Percentiles rank a stretch among this genome's conserved stretches.
These are phyloP conservation scores for Xylariaceae sp. DNA, from an alignment of 2,329 filamentous ascomycete genomes.

Conservation along the genomic window DNA sequence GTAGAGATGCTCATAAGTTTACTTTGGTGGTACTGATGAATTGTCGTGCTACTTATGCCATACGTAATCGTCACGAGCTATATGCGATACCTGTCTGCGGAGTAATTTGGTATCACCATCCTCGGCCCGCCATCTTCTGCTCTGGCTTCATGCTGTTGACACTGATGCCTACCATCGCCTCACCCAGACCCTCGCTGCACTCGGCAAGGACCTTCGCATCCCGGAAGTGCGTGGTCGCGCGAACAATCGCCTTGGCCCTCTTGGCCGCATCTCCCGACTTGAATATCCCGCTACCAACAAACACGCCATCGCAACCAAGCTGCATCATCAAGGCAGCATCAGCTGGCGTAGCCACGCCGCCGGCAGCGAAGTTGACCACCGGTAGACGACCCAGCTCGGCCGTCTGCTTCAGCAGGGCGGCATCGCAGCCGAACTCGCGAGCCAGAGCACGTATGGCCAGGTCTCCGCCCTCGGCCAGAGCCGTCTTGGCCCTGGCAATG, in stretches of 20 bases:
- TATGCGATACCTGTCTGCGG: too few species aligned
- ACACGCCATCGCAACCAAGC: slow-evolving; percentile 94
- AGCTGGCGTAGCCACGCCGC: slow-evolving; percentile 97
- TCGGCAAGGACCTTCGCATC: slow-evolving; percentile 83
- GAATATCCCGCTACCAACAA: slow-evolving; percentile 96
- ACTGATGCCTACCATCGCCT: slow-evolving; percentile 97
- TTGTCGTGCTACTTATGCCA: too few species aligned
- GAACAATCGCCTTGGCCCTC: slow-evolving; percentile 90
- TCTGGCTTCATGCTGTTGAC: slow-evolving; percentile 69
- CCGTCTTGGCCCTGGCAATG: slow-evolving; percentile 74
- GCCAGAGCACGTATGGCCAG: slow-evolving; percentile 64
- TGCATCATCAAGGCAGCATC: slow-evolving; percentile 99
- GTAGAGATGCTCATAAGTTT: too few species aligned
- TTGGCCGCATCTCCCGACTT: slow-evolving; percentile 89
- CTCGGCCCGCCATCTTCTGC: slow-evolving; percentile 80
- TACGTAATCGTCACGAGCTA: too few species aligned
- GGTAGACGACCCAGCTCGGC: slow-evolving; percentile 83
- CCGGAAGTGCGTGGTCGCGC: slow-evolving; percentile 85
- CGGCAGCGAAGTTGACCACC: slow-evolving; percentile 96
- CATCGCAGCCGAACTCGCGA: slow-evolving; percentile 75
- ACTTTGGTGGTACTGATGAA: too few species aligned
- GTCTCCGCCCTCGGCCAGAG: slow-evolving; percentile 54
- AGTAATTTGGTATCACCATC: slow-evolving; percentile 80
- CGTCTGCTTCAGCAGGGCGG: slow-evolving; percentile 76
- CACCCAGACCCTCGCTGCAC: slow-evolving; percentile 83